phyloP scores from a whole-genome alignment of 2,329 filamentous ascomycete genomes.

The Paracorniculantispora psalliotae region DNA sequence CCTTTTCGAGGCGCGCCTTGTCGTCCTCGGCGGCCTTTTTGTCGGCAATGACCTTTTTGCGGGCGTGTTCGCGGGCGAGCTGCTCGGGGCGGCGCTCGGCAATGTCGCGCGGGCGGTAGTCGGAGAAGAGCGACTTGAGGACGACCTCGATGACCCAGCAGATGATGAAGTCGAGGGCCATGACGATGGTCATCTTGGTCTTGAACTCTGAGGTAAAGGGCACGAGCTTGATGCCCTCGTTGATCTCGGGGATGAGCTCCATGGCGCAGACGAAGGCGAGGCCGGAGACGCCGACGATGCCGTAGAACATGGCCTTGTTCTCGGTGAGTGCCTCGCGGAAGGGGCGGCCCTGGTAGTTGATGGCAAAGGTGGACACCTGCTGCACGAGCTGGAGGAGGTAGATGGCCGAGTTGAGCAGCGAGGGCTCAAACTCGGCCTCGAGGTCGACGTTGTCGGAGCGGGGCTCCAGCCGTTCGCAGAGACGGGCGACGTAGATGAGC shows the following conservation, averaged over 20 bases:
- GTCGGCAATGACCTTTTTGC: slow-evolving; percentile 56
- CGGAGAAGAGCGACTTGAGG: slow-evolving; percentile 81
- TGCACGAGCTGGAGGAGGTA: slow-evolving; percentile 97
- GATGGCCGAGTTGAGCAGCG: slow-evolving; percentile 91
- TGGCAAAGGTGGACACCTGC: slow-evolving; percentile 97
- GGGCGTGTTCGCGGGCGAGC: slow-evolving; percentile 65
- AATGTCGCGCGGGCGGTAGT: slow-evolving; percentile 91
- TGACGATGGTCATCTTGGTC: slow-evolving; percentile 72
- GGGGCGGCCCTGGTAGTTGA: slow-evolving; percentile 97
- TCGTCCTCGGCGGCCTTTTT: slow-evolving; percentile 47
- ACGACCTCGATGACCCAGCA: slow-evolving; percentile 86
- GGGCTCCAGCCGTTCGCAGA: slow-evolving; percentile 79
- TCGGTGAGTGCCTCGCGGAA: slow-evolving; percentile 95
- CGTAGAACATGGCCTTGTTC: slow-evolving; percentile 98
- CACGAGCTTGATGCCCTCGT: slow-evolving; percentile 86
- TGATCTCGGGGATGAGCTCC: slow-evolving; percentile 92
- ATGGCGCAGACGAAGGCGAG: slow-evolving; percentile 94
- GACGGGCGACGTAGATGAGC: slow-evolving; percentile 86
- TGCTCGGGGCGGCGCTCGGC: slow-evolving; percentile 83
- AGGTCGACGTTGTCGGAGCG: slow-evolving; percentile 67
- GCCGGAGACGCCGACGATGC: slow-evolving; percentile 80
- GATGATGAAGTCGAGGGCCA: slow-evolving; percentile 80
- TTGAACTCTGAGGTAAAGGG: slow-evolving; percentile 89
- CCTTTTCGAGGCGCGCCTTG: slow-evolving; percentile 47
- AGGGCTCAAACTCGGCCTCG: slow-evolving; percentile 90